Base-by-base conservation (phyloP, 441 rosid species). In the Bruguiera hainesii region DNA sequence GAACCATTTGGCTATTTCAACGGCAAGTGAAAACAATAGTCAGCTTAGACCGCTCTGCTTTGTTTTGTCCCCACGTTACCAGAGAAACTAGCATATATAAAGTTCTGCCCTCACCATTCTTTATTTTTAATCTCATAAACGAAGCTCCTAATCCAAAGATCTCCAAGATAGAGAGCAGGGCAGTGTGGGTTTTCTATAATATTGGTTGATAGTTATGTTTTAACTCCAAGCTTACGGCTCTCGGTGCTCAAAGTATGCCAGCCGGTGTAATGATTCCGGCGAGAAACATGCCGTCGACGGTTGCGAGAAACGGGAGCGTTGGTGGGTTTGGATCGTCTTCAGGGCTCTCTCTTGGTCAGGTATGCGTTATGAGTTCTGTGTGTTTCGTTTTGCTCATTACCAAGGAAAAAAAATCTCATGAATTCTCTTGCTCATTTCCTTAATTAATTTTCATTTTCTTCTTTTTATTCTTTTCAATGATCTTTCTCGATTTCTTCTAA, bases 221-320 rank as follows among this genome's bases (percentile, higher is more conserved):
- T 25, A 23, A 55, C 29, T 6, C 18, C 23, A 23, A 55, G 6
- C 33, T 49, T 74, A 59, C 76, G 81, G 76, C 70, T 82, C 49
- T 60, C 65, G 69, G 64, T 58, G 51, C 56, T 33, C 39, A 74
- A 20, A 76, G 68, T 68, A 84, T 88, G 88, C 84, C 82, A 31
- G 84, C 83, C 68, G 90, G 87, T 57, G 73, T 80, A 50, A 79
- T 86, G 87, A 77, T 84, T 79, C 89, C 87, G 73, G 84, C 86
- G 0, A 82, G 85, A 81, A 77, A 80, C 76, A 78, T 81, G 86
- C 78, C 94, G 9, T 71, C 89, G 11, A 33, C 80, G 84, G 73
- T 82, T 35, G 78, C 67, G 66, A 58, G 66, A 63, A 63, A 61
- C 56, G 42, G 86, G 5, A 73, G 30, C 73, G 69, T 65, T 65